Evolutionary conservation across 208 protist genomes (phyloP), one percentile per base, ranked within the genome.

Genomic region (Acanthamoeba pearcei): DNA sequence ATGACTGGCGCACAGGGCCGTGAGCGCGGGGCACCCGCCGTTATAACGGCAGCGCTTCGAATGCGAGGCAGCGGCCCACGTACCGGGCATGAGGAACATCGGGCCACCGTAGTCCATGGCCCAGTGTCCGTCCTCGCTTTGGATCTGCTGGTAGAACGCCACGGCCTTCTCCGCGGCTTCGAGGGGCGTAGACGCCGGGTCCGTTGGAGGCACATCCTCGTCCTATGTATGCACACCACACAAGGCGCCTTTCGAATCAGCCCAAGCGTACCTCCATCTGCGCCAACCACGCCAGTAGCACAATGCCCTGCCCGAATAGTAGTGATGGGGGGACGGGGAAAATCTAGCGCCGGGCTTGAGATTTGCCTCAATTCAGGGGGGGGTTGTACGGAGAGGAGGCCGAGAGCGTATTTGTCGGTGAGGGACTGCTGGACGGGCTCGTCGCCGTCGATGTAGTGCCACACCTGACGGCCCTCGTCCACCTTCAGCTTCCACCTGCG

Each of bases 91-190:
- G 42, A 99, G 97, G 96, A 99, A 99, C 94, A 99, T 96, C 62
- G 98, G 98, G 35, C 99, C 99, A 91, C 99, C 99, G 97, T 99
- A 99, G 95, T 99, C 98, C 96, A 99, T 99, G 35, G 99, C 98
- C 98, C 99, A 99, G 97, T 99, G 99, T 15, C 99, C 99, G n/a
- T 98, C 98, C 13, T 98, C 94, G 55, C 68, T 95, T 74, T 96
- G 95, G 62, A 96, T 94, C 76, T 57, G 27, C 66, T 91, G 68
- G n/a, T 95, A 95, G 62, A 95, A 96, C 32, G 57, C 49, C 1
- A 96, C 49, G 19, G 91, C 94, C 32, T 55, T 64, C 27, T 38
- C 51, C 32, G 55, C 51, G 10, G 89, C 57, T 29, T 80, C 89
- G 22, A 93, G 57, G n/a, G 57, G 64, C n/a, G 64, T 53, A 5